Evolutionary conservation across 192 early-diverging fungal genomes (phyloP).

Genomic region (Backusella mclennaniae): DNA sequence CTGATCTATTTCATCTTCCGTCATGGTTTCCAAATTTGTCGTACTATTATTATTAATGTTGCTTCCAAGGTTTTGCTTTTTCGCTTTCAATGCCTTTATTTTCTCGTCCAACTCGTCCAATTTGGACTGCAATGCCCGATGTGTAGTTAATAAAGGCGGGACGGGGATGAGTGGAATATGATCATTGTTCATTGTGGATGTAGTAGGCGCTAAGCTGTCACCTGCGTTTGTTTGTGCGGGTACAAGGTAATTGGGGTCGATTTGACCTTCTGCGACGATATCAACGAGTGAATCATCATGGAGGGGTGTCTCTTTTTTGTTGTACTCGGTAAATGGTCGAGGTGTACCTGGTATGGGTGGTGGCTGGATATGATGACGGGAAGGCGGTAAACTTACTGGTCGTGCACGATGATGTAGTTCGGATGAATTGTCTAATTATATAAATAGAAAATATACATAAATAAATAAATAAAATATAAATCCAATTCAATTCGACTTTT

Average conservation of each 20-base stretch:
- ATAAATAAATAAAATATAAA: neutral
- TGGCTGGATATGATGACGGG: neutral
- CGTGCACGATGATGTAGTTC: constrained; percentile 3
- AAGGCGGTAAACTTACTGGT: constrained; percentile 13
- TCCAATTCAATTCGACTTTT: neutral
- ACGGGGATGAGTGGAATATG: constrained; percentile 61
- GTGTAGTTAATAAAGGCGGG: constrained; percentile 50
- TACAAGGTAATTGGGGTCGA: constrained; percentile 55
- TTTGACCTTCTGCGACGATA: constrained; percentile 50
- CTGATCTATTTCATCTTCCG: constrained; percentile 44
- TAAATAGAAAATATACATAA: neutral
- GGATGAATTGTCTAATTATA: constrained; percentile 14
- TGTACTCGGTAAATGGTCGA: constrained; percentile 7
- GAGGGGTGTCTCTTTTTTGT: neutral
- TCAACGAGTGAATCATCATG: constrained; percentile 1
- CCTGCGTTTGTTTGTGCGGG: constrained; percentile 52
- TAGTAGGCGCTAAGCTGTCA: constrained; percentile 36
- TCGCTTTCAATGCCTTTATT: constrained; percentile 29
- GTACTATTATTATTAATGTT: neutral
- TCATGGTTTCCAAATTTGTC: constrained; percentile 9
- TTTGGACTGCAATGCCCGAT: constrained; percentile 46
- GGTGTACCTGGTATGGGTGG: neutral
- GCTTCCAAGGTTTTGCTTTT: constrained; percentile 13
- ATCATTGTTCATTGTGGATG: constrained; percentile 38
- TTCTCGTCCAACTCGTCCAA: constrained; percentile 38